Conservation (phyloP, 2,329 filamentous ascomycete species). For the Cadophora luteo-olivacea region DNA sequence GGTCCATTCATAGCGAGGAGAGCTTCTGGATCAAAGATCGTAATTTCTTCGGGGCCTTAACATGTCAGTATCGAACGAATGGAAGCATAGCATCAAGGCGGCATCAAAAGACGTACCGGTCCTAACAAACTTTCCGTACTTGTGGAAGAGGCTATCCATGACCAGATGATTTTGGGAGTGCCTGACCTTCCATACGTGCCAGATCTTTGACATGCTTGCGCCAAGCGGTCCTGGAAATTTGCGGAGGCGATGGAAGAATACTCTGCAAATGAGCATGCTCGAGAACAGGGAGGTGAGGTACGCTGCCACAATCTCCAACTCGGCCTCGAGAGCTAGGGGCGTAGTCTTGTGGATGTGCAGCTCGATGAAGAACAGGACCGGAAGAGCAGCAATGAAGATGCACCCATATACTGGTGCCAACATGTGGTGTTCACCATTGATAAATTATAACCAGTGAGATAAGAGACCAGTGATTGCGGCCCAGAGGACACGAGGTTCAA, state of each 20-base stretch:
- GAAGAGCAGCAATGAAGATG: neutral
- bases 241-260: neutral
- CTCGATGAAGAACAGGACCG: neutral
- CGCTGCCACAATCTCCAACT: neutral
- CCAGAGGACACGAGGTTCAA: neutral
- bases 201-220: neutral
- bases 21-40: slow-evolving; percentile 1
- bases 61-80: neutral
- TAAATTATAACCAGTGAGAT: slow-evolving; percentile 12
- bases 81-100: neutral
- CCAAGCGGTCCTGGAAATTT: neutral
- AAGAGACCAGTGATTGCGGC: neutral
- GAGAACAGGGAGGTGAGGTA: neutral
- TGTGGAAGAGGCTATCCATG: neutral
- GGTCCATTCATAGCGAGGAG: slow-evolving; percentile 8
- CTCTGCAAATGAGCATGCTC: neutral
- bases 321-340: neutral
- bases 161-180: slow-evolving; percentile 16
- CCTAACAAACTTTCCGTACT: slow-evolving; percentile 5
- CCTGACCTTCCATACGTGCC: slow-evolving; percentile 12
- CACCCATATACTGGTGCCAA: slow-evolving; percentile 6
- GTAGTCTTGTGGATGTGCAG: neutral
- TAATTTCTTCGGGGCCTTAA: slow-evolving; percentile 8
- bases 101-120: neutral
- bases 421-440: slow-evolving; percentile 11